Percentiles rank a stretch among this genome's conserved stretches.
These are phyloP conservation scores for Solanum ossicruentum DNA, from an alignment of 257 asterid species.

Conservation along the genomic window DNA sequence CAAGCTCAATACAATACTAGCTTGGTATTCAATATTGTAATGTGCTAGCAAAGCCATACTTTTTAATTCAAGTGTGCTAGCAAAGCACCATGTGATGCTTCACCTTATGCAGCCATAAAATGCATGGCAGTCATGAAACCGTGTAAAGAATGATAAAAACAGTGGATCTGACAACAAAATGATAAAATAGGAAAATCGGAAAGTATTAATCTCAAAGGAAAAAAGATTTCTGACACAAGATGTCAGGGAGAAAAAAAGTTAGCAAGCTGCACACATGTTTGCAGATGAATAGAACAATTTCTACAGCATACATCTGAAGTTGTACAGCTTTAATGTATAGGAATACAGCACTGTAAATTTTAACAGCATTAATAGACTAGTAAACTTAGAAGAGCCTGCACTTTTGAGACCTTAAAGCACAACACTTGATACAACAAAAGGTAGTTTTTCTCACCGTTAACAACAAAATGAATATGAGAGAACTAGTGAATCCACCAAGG, in stretches of 20 bases:
- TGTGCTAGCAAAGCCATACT: neutral
- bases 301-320: neutral
- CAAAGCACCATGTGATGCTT: neutral
- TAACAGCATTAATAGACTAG: neutral
- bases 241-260: neutral
- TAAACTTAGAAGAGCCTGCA: neutral
- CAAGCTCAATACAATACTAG: neutral
- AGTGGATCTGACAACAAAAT: neutral
- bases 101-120: neutral
- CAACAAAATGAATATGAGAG: slow-evolving; percentile 61
- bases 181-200: neutral
- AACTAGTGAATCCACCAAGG: slow-evolving; percentile 89
- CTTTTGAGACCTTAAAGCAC: neutral
- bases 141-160: neutral
- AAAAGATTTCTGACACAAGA: neutral
- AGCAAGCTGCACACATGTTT: neutral
- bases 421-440: neutral
- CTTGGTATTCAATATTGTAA: neutral
- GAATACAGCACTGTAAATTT: neutral
- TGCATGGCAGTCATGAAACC: neutral
- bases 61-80: neutral
- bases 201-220: neutral
- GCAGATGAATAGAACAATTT: neutral
- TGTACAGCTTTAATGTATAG: neutral
- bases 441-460: slow-evolving; percentile 44